A percentile compares a stretch with the other conserved stretches of the same genome.
Evolutionary conservation across 768 basidiomycete genomes (phyloP).

Genomic region (Collybiopsis luxurians): DNA sequence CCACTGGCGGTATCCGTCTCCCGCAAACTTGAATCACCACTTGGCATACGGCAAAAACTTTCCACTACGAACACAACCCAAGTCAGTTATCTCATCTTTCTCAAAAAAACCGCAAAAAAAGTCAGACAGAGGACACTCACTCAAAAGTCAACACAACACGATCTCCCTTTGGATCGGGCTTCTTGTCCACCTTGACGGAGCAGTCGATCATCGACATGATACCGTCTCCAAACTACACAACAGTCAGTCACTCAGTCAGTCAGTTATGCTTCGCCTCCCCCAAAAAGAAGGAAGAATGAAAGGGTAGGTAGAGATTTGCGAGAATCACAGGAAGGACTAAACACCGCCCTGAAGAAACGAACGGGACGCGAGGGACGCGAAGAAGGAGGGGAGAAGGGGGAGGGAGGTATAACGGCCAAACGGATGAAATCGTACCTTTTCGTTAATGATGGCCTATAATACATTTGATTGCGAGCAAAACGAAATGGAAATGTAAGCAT

Average conservation of each 20-base stretch:
- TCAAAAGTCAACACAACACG: slow-evolving; percentile 79
- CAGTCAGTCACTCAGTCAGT: no score
- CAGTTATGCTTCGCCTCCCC: no score
- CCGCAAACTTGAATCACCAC: no score
- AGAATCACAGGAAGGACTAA: no score
- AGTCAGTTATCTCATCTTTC: no score
- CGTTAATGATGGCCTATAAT: slow-evolving; percentile 68
- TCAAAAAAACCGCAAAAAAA: no score
- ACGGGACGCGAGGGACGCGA: neutral
- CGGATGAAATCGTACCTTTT: slow-evolving; percentile 46
- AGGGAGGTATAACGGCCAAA: neutral
- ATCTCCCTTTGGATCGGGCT: slow-evolving; percentile 76
- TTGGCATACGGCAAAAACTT: slow-evolving; percentile 75
- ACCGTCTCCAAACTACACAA: slow-evolving; percentile 76
- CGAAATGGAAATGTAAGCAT: no score
- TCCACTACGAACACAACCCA: slow-evolving; percentile 53
- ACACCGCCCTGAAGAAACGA: no score
- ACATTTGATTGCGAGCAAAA: no score
- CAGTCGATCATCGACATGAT: slow-evolving; percentile 92
- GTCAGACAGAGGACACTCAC: slow-evolving; percentile 40
- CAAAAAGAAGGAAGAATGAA: no score
- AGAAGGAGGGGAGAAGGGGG: neutral
- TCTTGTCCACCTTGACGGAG: slow-evolving; percentile 62
- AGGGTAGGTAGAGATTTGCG: no score
- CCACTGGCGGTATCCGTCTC: no score